Base-by-base conservation (phyloP, 1,284 basidiomycete species). In the Ganoderma leucocontextum region DNA sequence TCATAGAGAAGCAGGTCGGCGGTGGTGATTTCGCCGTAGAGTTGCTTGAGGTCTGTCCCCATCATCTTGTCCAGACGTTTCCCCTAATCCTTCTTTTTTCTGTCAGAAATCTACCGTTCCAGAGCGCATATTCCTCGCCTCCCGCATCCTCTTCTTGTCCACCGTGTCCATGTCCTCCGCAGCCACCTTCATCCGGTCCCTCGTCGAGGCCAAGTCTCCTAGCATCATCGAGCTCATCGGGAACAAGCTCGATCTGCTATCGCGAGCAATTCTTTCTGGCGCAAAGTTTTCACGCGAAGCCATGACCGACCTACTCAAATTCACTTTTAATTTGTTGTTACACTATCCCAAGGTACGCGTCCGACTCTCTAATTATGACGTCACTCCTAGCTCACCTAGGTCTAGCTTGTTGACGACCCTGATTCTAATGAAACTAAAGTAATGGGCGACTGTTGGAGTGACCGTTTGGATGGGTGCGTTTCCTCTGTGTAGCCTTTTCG, bases 251-350 rank as follows among this genome's bases (percentile, higher is more conserved):
- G 91, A 89, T 73, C 75, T 81, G n/a, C 78, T 87, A 49, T 80
- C 81, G 9, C 79, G 76, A 44, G 80, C 79, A 57, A 82, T 91
- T 63, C 80, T 87, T 36, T 77, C 80, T 25, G 85, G 86, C 57
- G 78, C 84, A 13, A 85, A 85, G 69, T 87, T 89, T 80, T 84
- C 87, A 12, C 84, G 84, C 67, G 92, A 95, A 69, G 92, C 92
- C 4, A 86, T 90, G 84, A 86, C 86, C 2, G 93, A 95, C 78
- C 76, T 93, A 49, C 84, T 95, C 66, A 95, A 95, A 75, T 84
- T 94, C 63, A 82, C 86, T 8, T 95, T 94, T 79, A 95, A 95
- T 75, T 76, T 95, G 44, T 83, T 92, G 64, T 78, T 90, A 59
- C 91, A 94, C 76, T 95, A 90, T 75, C 87, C 89, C 0, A 87